These are phyloP conservation scores for Dichotomopilus funicola DNA, from an alignment of 2,329 filamentous ascomycete species.

Conservation along the genomic window DNA sequence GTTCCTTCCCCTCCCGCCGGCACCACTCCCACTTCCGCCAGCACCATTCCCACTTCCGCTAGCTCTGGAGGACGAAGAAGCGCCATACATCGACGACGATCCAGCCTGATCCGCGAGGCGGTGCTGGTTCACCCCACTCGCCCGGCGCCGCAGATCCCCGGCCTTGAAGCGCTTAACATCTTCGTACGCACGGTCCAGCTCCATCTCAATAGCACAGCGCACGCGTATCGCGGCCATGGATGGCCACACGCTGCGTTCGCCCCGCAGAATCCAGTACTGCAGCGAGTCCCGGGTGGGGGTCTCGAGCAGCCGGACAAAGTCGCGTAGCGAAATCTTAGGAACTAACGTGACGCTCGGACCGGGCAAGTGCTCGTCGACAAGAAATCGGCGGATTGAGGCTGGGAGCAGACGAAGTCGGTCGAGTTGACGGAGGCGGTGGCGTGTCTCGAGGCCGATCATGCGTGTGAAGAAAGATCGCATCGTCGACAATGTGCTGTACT, in stretches of 20 bases:
- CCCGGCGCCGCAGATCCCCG: constrained; percentile 27
- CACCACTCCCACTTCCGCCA: not conserved
- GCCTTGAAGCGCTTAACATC: constrained; percentile 60
- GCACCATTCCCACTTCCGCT: not conserved
- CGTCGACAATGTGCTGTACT: constrained; percentile 48
- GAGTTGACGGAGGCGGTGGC: constrained; percentile 74
- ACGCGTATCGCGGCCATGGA: constrained; percentile 76
- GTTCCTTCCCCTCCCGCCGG: not conserved
- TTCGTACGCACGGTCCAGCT: constrained; percentile 81
- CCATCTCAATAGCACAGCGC: constrained; percentile 77
- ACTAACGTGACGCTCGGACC: constrained; percentile 75
- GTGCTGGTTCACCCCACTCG: constrained; percentile 11
- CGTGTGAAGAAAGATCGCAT: constrained; percentile 54
- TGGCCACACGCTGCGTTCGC: constrained; percentile 87
- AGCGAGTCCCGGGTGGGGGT: constrained; percentile 70
- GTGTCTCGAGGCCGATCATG: constrained; percentile 67
- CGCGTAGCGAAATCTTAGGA: constrained; percentile 64
- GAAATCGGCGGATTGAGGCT: constrained; percentile 61
- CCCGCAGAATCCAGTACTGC: constrained; percentile 77
- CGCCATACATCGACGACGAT: no score
- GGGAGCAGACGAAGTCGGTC: constrained; percentile 72
- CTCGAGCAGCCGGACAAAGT: constrained; percentile 76
- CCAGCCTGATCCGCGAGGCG: no score
- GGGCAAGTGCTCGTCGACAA: constrained; percentile 77
- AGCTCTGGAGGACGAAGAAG: no score